Base-by-base conservation (phyloP, 2,329 filamentous ascomycete species). In the Phialocephala subalpina region DNA sequence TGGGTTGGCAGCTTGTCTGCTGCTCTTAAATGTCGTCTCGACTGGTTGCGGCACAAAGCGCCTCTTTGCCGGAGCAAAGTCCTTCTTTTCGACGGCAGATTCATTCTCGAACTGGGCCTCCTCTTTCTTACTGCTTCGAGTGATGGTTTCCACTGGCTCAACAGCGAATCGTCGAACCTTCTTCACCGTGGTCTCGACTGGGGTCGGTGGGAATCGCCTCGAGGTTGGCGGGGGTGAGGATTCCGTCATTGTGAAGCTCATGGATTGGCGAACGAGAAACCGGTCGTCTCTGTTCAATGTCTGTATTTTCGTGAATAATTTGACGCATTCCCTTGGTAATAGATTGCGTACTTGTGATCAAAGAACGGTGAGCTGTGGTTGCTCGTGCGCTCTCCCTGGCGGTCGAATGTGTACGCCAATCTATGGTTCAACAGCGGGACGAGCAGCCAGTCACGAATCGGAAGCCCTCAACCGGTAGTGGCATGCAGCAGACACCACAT, bases 11-110 rank as follows among this genome's bases (percentile, higher is more conserved):
- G 63, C 79, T 76, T 65, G 75, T 72, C 58, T 81, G 75, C 82
- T 85, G 56, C 86, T 85, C 70, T 88, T 87, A 72, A 86, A 87
- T 1, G 86, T 90, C 9, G 91, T 93, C 78, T 94, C 92, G 69
- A 94, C 87, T 18, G 90, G 90, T 62, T 91, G 84, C 38, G 90
- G 90, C 49, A 81, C 83, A 79, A 92, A 92, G 72, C 87, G 87
- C 74, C 86, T 82, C 69, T 83, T 82, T 59, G 83, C 78, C 70
- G 80, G 79, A 56, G 68, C 66, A 60, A 69, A 64, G 47, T 75
- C 71, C 59, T 69, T 71, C 60, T 67, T 69, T 16, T 69, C 65
- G 33, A 67, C 66, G 47, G 78, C 77, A 25, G 63, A 58, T 52
- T 74, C 64, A 8, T 73, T 69, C 16, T 60, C 45, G 11, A 59